phyloP scores from a whole-genome alignment of 2,329 filamentous ascomycete species.

The Sphaerulina populicola region DNA sequence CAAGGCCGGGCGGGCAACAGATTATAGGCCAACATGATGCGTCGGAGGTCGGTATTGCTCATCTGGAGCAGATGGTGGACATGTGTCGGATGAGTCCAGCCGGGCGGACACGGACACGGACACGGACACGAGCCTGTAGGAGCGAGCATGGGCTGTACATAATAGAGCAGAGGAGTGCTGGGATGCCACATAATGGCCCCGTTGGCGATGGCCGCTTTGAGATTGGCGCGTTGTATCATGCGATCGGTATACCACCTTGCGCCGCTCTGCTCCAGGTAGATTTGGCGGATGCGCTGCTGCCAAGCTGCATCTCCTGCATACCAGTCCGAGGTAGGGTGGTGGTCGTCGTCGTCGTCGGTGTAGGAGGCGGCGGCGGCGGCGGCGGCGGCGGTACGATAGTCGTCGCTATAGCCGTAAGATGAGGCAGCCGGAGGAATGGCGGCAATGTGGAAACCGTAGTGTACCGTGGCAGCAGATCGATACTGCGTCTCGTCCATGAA shows the following conservation, averaged over 20 bases:
- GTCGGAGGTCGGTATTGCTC: conserved; percentile 26
- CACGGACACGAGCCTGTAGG: conserved; percentile 30
- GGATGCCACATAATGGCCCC: conserved; percentile 21
- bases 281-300: not conserved
- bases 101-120: conserved; percentile 30
- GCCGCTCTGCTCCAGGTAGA: conserved; percentile 1
- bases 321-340: not conserved
- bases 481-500: conserved; percentile 1
- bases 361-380: too few species aligned
- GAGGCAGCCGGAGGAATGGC: not conserved
- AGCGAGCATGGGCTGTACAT: conserved; percentile 29
- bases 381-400: not conserved
- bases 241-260: not conserved
- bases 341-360: too few species aligned
- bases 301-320: not conserved
- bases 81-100: conserved; percentile 25
- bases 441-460: not conserved
- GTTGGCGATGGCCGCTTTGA: conserved; percentile 26
- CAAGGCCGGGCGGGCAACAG: too few species aligned
- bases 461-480: conserved; percentile 1
- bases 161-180: conserved; percentile 29
- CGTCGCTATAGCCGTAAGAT: conserved; percentile 5
- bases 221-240: conserved; percentile 14
- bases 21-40: conserved; percentile 29
- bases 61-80: conserved; percentile 25